phyloP scores from a whole-genome alignment of 2,329 filamentous ascomycete species.

The Neodidymelliopsis sp. region DNA sequence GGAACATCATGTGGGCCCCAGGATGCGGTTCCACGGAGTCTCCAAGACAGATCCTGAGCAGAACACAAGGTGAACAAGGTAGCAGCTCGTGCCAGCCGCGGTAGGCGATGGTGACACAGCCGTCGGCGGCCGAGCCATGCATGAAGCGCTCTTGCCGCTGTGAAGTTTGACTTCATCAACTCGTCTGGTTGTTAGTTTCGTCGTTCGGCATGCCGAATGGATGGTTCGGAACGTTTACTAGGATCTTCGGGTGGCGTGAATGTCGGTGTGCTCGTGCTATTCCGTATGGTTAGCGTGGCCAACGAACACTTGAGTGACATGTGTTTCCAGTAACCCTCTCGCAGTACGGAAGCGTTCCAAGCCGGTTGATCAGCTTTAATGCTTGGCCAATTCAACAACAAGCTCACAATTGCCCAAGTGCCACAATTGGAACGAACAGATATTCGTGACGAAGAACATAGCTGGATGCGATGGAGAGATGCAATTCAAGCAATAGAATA shows the following conservation, averaged over 20 bases:
- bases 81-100: conserved; percentile 3
- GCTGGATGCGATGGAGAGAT: not conserved
- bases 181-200: conserved; percentile 5
- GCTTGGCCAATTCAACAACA: too few species aligned
- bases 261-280: conserved; percentile 29
- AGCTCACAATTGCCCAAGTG: not conserved
- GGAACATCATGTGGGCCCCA: too few species aligned
- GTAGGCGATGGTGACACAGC: not conserved
- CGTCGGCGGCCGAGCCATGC: conserved; percentile 13
- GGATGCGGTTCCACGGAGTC: not conserved
- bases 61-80: not conserved
- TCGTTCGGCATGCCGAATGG: conserved; percentile 33
- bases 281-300: conserved; percentile 17
- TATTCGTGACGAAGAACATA: not conserved
- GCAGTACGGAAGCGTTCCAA: not conserved
- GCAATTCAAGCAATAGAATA: not conserved
- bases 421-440: not conserved
- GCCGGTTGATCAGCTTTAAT: not conserved
- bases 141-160: conserved; percentile 28
- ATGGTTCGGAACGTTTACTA: conserved; percentile 6
- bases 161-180: not conserved
- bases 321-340: conserved; percentile 4
- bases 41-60: not conserved
- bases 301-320: conserved; percentile 9
- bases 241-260: conserved; percentile 25